phyloP scores from a whole-genome alignment of 2,329 filamentous ascomycete species.

The Thelonectria blattea region DNA sequence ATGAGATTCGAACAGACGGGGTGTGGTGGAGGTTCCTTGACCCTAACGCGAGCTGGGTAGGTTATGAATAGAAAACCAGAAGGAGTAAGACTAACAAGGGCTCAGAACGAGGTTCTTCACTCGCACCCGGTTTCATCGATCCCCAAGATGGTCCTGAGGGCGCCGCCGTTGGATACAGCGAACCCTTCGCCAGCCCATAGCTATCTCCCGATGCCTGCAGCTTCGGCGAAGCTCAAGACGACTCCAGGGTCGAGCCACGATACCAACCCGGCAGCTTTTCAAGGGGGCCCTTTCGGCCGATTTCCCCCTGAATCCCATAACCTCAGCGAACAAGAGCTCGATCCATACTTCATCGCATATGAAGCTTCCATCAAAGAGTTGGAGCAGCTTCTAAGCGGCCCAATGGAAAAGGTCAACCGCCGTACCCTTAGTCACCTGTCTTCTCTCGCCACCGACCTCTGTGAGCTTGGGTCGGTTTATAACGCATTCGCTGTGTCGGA shows the following conservation, averaged over 20 bases:
- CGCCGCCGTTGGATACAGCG: constrained; percentile 93
- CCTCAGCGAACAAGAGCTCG: constrained; percentile 86
- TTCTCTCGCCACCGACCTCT: constrained; percentile 82
- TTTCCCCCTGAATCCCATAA: constrained; percentile 82
- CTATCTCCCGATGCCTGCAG: constrained; percentile 84
- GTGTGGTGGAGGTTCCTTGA: constrained; percentile 98
- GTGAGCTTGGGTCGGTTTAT: constrained; percentile 92
- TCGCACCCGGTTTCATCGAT: constrained; percentile 89
- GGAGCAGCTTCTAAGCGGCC: constrained; percentile 84
- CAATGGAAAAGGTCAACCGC: constrained; percentile 96
- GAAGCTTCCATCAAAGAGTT: constrained; percentile 91
- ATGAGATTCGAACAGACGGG: constrained; percentile 87
- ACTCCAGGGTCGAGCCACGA: constrained; percentile 47
- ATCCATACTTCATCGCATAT: constrained; percentile 94
- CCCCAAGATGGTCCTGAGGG: constrained; percentile 92
- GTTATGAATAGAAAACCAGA: constrained; percentile 24
- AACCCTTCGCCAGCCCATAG: constrained; percentile 87
- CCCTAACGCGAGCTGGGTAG: constrained; percentile 97
- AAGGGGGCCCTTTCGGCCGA: constrained; percentile 64
- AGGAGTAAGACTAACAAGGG: constrained; percentile 27
- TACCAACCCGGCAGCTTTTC: constrained; percentile 45
- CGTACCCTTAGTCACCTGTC: constrained; percentile 86
- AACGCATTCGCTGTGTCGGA: constrained; percentile 97
- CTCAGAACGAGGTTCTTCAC: constrained; percentile 89
- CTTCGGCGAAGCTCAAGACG: constrained; percentile 85